A percentile compares a stretch with the other conserved stretches of the same genome.
Conservation (phyloP, 78 protist genomes). For the Dictyostelium brefeldianum region DNA sequence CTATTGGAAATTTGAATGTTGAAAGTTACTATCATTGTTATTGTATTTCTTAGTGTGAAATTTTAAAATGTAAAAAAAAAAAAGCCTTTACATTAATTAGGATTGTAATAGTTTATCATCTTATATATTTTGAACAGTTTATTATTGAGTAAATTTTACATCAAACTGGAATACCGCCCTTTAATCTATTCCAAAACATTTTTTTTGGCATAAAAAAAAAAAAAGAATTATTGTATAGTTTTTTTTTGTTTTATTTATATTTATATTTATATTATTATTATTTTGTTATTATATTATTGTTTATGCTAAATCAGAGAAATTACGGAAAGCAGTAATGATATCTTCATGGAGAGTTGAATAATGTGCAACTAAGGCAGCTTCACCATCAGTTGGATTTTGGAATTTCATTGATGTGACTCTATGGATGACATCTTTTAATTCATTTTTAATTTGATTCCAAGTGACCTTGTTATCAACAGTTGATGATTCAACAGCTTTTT, state of each 20-base stretch:
- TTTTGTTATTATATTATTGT: not conserved
- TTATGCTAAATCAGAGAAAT: conserved; percentile 32
- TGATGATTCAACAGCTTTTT: conserved; percentile 89
- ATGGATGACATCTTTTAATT: conserved; percentile 71
- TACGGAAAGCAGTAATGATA: conserved; percentile 55
- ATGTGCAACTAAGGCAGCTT: conserved; percentile 34
- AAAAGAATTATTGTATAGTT: not conserved
- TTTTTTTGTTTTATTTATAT: not conserved
- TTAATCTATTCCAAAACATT: too few species aligned
- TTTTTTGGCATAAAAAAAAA: too few species aligned
- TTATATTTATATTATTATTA: not conserved
- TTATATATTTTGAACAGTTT: too few species aligned
- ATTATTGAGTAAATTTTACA: too few species aligned
- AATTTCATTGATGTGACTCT: conserved; percentile 86
- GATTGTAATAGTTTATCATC: too few species aligned
- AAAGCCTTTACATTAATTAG: too few species aligned
- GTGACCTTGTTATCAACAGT: conserved; percentile 89
- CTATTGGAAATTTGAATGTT: too few species aligned
- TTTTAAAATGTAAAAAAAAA: too few species aligned
- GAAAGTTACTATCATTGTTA: too few species aligned
- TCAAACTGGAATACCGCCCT: too few species aligned
- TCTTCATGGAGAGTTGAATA: conserved; percentile 69
- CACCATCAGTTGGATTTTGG: conserved; percentile 88
- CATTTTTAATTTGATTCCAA: conserved; percentile 79
- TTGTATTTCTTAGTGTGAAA: too few species aligned